Conservation (phyloP, 139 green algal species). For the Astrephomene gubernaculifera region DNA sequence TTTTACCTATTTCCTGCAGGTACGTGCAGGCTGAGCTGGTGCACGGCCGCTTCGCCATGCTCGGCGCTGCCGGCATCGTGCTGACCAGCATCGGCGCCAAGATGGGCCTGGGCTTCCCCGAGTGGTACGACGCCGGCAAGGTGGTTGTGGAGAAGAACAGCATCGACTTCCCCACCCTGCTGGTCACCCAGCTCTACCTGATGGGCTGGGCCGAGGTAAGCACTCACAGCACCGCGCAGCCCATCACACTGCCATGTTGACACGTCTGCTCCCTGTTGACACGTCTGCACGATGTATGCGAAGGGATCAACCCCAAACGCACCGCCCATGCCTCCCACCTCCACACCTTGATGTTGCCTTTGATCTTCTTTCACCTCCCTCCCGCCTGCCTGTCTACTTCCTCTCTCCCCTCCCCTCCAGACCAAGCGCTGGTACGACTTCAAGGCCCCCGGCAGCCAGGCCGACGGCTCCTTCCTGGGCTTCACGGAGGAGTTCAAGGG, state of each 20-base stretch:
- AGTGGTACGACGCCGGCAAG: constrained; percentile 84
- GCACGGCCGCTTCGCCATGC: constrained; percentile 80
- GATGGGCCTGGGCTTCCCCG: constrained; percentile 63
- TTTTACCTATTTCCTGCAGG: constrained; percentile 52
- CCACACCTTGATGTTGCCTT: no score
- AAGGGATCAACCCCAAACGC: no score
- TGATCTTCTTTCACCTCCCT: no score
- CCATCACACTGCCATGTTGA: no score
- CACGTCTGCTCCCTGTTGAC: no score
- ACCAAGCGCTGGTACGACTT: constrained; percentile 86
- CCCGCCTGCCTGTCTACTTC: no score
- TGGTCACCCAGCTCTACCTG: constrained; percentile 78
- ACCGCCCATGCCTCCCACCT: no score
- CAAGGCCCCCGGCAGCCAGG: constrained; percentile 88
- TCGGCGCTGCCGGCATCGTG: constrained; percentile 81
- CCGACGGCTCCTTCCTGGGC: constrained; percentile 87
- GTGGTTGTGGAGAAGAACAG: constrained; percentile 74
- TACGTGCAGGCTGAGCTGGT: constrained; percentile 91
- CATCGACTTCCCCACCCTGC: constrained; percentile 75
- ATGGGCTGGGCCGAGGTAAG: constrained; percentile 82
- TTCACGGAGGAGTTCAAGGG: constrained; percentile 87
- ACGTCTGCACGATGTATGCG: no score
- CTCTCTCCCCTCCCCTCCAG: constrained; percentile 52
- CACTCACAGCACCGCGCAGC: no score
- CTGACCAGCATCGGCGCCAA: constrained; percentile 61